Evolutionary conservation across 805 yeast species (phyloP).

Genomic region (Hyphopichia homilentoma): DNA sequence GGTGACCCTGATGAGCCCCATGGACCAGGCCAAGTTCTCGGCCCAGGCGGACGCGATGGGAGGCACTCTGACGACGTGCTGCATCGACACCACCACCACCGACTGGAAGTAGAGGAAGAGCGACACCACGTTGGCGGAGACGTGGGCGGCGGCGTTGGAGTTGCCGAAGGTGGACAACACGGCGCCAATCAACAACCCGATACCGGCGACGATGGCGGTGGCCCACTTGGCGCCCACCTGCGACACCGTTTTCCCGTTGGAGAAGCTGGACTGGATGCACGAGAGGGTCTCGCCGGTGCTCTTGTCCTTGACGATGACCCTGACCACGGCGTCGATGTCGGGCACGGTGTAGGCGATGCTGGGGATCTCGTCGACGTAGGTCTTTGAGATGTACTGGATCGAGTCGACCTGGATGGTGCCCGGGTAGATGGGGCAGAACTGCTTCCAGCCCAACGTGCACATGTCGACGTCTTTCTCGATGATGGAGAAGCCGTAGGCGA

Average conservation of each 20-base stretch:
- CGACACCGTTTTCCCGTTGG: constrained; percentile 76
- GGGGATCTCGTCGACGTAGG: constrained; percentile 60
- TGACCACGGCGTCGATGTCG: constrained; percentile 76
- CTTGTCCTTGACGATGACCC: constrained; percentile 45
- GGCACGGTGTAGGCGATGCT: constrained; percentile 85
- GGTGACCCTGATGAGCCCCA: constrained; percentile 74
- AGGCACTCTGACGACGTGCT: constrained; percentile 80
- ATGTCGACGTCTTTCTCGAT: constrained; percentile 56
- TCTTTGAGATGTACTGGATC: constrained; percentile 50
- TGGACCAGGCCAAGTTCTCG: constrained; percentile 90
- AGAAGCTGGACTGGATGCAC: constrained; percentile 71
- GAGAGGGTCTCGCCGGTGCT: constrained; percentile 48
- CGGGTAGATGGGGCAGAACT: constrained; percentile 85
- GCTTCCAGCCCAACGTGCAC: constrained; percentile 71
- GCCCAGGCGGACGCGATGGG: constrained; percentile 93
- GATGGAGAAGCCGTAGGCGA: constrained; percentile 81
- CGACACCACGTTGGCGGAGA: constrained; percentile 82
- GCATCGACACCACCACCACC: constrained; percentile 80
- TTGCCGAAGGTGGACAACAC: constrained; percentile 80
- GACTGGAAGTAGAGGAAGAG: constrained; percentile 85
- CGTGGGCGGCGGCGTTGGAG: constrained; percentile 84
- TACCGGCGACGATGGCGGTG: constrained; percentile 84
- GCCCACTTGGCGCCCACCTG: constrained; percentile 89
- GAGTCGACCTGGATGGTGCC: constrained; percentile 78
- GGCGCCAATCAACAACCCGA: constrained; percentile 82